Percentiles rank a stretch among this genome's conserved stretches.
phyloP scores from a whole-genome alignment of 345 rosid genomes.

The Citrus inodora region DNA sequence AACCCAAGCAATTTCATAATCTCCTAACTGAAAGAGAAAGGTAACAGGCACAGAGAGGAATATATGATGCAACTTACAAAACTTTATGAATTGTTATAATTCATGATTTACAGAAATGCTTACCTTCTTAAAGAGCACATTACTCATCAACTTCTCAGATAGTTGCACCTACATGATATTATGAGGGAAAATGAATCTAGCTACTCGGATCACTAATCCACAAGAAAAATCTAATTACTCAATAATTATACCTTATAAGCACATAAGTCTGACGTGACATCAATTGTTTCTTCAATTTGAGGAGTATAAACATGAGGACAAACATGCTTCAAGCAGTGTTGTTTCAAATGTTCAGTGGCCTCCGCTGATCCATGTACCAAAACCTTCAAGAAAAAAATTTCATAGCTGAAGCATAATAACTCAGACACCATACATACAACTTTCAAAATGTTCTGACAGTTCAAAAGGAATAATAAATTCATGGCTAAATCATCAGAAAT shows the following conservation, averaged over 20 bases:
- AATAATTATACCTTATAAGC: constrained; percentile 71
- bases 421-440: background rate
- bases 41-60: constrained; percentile 1
- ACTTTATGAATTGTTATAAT: background rate
- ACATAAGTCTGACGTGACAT: constrained; percentile 93
- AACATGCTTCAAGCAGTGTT: constrained; percentile 77
- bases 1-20: constrained; percentile 88
- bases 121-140: constrained; percentile 93
- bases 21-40: constrained; percentile 63
- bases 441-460: background rate
- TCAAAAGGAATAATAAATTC: background rate
- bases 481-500: background rate
- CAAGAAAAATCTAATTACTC: background rate
- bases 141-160: constrained; percentile 94
- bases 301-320: constrained; percentile 95
- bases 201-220: background rate
- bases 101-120: background rate
- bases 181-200: constrained; percentile 13
- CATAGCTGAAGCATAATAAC: constrained; percentile 1
- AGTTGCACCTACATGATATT: constrained; percentile 73
- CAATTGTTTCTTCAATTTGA: constrained; percentile 81
- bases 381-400: constrained; percentile 46
- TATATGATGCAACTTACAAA: background rate
- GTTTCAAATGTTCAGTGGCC: constrained; percentile 96
- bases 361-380: constrained; percentile 97